Evolutionary conservation across 1,139 yeast genomes (phyloP).

Genomic region (Hansenula sp.): DNA sequence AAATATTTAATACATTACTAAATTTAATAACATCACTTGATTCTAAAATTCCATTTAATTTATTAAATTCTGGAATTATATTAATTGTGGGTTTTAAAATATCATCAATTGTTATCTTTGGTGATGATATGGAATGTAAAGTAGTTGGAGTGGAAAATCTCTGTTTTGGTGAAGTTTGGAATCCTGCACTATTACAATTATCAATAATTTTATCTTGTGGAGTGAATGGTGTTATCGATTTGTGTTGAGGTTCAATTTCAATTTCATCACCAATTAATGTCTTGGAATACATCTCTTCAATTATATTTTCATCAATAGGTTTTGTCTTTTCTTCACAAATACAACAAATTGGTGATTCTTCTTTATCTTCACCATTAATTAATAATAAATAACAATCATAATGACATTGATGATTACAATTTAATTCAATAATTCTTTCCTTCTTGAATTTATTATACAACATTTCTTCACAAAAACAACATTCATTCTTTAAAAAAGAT

Average conservation of each 20-base stretch:
- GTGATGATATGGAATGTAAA: neutral
- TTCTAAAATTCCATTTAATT: constrained; percentile 12
- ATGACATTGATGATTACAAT: constrained; percentile 27
- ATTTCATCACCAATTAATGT: neutral
- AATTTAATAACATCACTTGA: constrained; percentile 1
- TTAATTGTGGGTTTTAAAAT: constrained; percentile 16
- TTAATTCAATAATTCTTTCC: constrained; percentile 29
- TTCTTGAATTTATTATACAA: constrained; percentile 26
- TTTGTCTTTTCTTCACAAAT: constrained; percentile 20
- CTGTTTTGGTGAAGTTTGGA: constrained; percentile 2
- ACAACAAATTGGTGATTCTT: constrained; percentile 20
- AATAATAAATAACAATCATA: constrained; percentile 19
- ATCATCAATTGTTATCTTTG: constrained; percentile 5
- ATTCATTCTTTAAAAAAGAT: constrained; percentile 21
- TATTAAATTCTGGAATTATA: constrained; percentile 15
- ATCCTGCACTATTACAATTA: constrained; percentile 13
- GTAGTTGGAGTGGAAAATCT: neutral
- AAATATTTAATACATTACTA: constrained; percentile 11
- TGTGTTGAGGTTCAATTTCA: constrained; percentile 3
- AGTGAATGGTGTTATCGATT: constrained; percentile 13
- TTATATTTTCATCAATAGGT: constrained; percentile 15
- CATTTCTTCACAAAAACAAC: constrained; percentile 32
- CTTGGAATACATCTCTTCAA: neutral
- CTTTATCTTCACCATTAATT: constrained; percentile 6
- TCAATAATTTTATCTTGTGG: constrained; percentile 17